A percentile compares a stretch with the other conserved stretches of the same genome.
phyloP scores from a whole-genome alignment of 768 basidiomycete species.

The Xerocomus spinulosus region DNA sequence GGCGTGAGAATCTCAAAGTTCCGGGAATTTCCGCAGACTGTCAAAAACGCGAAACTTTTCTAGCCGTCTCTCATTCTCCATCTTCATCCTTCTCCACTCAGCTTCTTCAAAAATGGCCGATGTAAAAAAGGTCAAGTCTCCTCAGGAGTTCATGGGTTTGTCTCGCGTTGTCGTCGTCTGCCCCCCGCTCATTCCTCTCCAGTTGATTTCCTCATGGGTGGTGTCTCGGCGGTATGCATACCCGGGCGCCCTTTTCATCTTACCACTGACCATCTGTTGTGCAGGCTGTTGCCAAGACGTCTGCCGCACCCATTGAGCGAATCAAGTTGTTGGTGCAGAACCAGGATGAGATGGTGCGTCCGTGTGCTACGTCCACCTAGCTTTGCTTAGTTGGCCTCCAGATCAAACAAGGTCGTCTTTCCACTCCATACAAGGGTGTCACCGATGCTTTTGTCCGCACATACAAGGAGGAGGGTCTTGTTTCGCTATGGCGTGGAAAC shows the following conservation, averaged over 20 bases:
- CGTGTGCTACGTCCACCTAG: neutral
- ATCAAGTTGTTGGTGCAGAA: slow-evolving; percentile 98
- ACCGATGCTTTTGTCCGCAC: slow-evolving; percentile 88
- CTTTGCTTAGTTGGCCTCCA: slow-evolving; percentile 29
- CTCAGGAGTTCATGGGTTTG: slow-evolving; percentile 83
- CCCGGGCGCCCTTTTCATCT: neutral
- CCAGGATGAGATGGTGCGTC: slow-evolving; percentile 98
- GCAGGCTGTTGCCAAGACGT: slow-evolving; percentile 97
- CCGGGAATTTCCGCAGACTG: slow-evolving; percentile 31
- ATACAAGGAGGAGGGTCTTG: slow-evolving; percentile 91
- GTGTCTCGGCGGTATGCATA: slow-evolving; percentile 78
- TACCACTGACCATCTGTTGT: slow-evolving; percentile 22
- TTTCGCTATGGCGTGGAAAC: slow-evolving; percentile 98
- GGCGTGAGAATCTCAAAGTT: slow-evolving; percentile 26
- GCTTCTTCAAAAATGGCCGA: slow-evolving; percentile 73
- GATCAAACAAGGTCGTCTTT: slow-evolving; percentile 99
- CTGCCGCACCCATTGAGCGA: slow-evolving; percentile 99
- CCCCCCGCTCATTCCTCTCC: neutral
- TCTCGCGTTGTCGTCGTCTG: neutral
- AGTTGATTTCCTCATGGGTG: slow-evolving; percentile 97
- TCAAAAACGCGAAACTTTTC: slow-evolving; percentile 49
- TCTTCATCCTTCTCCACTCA: slow-evolving; percentile 47
- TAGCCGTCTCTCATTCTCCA: slow-evolving; percentile 41
- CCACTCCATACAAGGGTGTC: slow-evolving; percentile 95
- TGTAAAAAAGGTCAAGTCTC: slow-evolving; percentile 77